These are phyloP conservation scores for Solanum sejunctum DNA, from an alignment of 257 asterid species.

Conservation along the genomic window DNA sequence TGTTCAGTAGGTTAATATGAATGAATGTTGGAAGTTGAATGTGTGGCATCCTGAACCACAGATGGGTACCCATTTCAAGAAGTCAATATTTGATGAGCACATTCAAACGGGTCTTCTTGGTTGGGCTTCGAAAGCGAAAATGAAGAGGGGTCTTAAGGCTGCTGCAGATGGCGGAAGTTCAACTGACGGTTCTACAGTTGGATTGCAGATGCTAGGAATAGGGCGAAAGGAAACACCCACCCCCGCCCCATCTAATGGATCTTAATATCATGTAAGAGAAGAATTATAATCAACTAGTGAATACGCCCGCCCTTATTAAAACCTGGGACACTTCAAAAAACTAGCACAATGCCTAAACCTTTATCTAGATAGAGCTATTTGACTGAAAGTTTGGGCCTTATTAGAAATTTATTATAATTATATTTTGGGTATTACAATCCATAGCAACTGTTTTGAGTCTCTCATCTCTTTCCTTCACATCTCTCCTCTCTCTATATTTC, in stretches of 20 bases:
- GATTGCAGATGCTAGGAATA: conserved; percentile 32
- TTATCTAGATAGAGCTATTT: too few species aligned
- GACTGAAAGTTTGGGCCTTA: too few species aligned
- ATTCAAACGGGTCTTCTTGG: conserved; percentile 79
- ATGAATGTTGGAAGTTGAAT: not conserved
- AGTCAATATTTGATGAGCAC: conserved; percentile 80
- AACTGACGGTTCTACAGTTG: conserved; percentile 19
- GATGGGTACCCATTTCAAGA: conserved; percentile 98
- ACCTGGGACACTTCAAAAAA: not conserved
- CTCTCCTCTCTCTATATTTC: too few species aligned
- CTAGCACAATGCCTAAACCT: too few species aligned
- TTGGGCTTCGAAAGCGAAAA: conserved; percentile 75
- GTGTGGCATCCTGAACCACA: not conserved
- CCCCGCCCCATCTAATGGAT: not conserved
- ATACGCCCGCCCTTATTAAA: not conserved
- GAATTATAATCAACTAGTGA: not conserved
- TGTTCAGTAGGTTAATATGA: not conserved
- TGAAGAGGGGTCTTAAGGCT: conserved; percentile 38
- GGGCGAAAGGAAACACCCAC: conserved; percentile 21
- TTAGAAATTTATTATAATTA: too few species aligned
- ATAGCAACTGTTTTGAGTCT: too few species aligned
- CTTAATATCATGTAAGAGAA: not conserved
- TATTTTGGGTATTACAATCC: too few species aligned
- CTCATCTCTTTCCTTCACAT: too few species aligned
- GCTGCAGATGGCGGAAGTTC: conserved; percentile 32